A percentile compares a stretch with the other conserved stretches of the same genome.
Evolutionary conservation across 2,329 filamentous ascomycete genomes (phyloP).

Genomic region (Xylaria hypoxylon): DNA sequence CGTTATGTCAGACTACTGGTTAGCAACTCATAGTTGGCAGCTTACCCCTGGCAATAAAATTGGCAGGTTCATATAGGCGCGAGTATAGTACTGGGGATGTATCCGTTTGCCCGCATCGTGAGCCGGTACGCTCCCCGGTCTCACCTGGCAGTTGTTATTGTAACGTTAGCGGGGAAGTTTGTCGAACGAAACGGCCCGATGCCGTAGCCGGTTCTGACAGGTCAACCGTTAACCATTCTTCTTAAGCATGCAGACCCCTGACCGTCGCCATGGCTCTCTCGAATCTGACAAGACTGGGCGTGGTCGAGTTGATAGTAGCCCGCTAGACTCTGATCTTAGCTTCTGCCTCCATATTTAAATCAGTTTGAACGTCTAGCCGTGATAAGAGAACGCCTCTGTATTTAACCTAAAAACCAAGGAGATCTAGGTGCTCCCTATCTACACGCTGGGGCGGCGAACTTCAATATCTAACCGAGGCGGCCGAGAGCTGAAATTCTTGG

Average conservation of each 20-base stretch:
- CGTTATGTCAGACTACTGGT: constrained; percentile 20
- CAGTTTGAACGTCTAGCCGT: not conserved
- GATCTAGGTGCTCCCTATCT: not conserved
- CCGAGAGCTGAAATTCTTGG: constrained; percentile 14
- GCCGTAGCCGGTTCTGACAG: constrained; percentile 12
- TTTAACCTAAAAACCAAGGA: not conserved
- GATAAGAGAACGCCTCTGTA: not conserved
- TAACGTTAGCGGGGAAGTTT: constrained; percentile 27
- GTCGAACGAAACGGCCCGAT: constrained; percentile 13
- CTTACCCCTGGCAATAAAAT: constrained; percentile 16
- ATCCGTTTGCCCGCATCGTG: constrained; percentile 19
- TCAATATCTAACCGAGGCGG: constrained; percentile 3
- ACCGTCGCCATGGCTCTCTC: constrained; percentile 11
- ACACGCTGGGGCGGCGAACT: not conserved
- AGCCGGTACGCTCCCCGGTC: constrained; percentile 11
- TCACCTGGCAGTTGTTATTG: constrained; percentile 12
- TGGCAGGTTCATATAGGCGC: constrained; percentile 10
- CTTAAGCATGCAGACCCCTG: constrained; percentile 2
- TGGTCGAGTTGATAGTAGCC: constrained; percentile 7
- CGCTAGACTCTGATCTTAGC: constrained; percentile 6
- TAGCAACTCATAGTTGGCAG: constrained; percentile 15
- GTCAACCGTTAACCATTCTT: constrained; percentile 14
- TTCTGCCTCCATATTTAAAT: not conserved
- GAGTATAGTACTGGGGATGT: constrained; percentile 8
- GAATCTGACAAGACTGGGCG: not conserved